Conservation (phyloP, 345 rosid species). For the Syzygium jambos region DNA sequence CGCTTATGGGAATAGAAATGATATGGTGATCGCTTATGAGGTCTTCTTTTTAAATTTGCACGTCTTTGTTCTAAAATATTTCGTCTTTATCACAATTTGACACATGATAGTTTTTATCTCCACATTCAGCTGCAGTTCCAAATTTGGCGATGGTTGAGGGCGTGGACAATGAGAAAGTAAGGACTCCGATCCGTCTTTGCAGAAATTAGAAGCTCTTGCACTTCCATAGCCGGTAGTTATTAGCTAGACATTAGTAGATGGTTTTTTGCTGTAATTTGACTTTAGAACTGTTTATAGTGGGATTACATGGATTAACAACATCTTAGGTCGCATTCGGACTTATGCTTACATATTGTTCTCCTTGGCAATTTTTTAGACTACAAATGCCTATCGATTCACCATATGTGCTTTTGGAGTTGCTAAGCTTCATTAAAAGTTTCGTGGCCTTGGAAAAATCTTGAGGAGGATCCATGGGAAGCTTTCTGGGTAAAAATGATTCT, state of each 20-base stretch:
- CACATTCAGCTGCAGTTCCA: constrained; percentile 71
- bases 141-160: constrained; percentile 69
- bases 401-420: neutral
- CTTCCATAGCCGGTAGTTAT: neutral
- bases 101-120: neutral
- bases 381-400: neutral
- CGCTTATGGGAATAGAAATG: neutral
- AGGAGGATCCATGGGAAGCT: neutral
- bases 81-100: neutral
- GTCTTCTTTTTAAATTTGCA: neutral
- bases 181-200: neutral
- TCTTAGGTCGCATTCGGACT: neutral
- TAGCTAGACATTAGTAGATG: neutral
- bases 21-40: neutral
- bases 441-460: neutral
- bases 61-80: neutral
- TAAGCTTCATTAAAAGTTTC: neutral
- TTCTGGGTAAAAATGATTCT: neutral
- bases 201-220: neutral
- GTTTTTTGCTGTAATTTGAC: neutral
- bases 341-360: neutral
- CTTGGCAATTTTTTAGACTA: neutral
- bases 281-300: neutral
- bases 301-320: neutral
- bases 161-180: constrained; percentile 76